Evolutionary conservation across 2,329 filamentous ascomycete genomes (phyloP).

Genomic region (Exophiala viscosa): DNA sequence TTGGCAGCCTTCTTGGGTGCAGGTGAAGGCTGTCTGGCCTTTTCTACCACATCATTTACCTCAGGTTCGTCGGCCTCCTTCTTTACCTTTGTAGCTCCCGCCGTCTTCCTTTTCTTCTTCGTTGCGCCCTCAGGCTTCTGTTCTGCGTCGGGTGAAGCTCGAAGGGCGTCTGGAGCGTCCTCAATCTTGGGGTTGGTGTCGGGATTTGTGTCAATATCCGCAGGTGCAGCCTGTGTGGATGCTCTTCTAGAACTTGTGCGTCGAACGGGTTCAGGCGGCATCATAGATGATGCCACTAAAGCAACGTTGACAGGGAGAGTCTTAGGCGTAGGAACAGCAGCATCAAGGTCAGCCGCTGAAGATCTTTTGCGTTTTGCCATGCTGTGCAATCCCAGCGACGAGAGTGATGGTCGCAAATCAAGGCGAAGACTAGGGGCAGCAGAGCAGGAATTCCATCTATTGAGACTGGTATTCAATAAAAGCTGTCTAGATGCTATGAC

Average conservation of each 20-base stretch:
- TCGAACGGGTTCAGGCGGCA: conserved; percentile 21
- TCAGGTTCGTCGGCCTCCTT: conserved; percentile 9
- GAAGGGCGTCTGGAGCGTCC: conserved; percentile 29
- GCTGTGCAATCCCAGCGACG: background rate
- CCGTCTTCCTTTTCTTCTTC: conserved; percentile 12
- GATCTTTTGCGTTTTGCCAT: conserved; percentile 29
- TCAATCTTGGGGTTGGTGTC: conserved; percentile 29
- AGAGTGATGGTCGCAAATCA: background rate
- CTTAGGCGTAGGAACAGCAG: background rate
- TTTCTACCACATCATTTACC: conserved; percentile 5
- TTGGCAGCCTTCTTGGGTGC: conserved; percentile 27
- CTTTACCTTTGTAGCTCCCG: background rate
- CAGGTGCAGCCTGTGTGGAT: conserved; percentile 17
- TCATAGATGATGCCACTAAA: conserved; percentile 9
- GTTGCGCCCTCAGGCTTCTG: background rate
- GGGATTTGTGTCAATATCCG: conserved; percentile 29
- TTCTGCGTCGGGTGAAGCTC: conserved; percentile 32
- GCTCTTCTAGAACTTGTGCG: conserved; percentile 26
- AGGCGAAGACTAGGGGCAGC: background rate
- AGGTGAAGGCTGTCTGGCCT: conserved; percentile 21
- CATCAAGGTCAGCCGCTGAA: conserved; percentile 1
- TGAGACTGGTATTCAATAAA: conserved; percentile 1
- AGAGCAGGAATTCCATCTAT: background rate
- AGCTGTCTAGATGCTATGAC: background rate
- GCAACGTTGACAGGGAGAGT: background rate